Base-by-base conservation (phyloP, 148 eudicot species). In the Simmondsia chinensis region DNA sequence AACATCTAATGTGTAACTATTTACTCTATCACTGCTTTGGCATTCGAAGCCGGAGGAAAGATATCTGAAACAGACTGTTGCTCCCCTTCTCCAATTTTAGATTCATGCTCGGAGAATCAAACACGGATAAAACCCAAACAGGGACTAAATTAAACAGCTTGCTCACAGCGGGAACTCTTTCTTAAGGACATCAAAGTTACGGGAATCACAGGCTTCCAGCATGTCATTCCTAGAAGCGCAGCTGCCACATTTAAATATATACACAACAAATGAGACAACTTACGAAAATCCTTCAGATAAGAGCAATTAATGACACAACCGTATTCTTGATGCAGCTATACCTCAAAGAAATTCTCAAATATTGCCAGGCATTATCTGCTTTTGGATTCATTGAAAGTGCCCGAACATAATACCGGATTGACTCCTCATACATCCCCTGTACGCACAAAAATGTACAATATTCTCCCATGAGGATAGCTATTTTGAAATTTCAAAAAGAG, bases 341-440 rank as follows among this genome's bases (percentile, higher is more conserved):
- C 99, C 95, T 91, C 63, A 91, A 55, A 28, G 95, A 85, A 45
- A 91, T 85, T 72, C 89, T 82, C 64, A 91, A 59, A 57, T 91
- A 91, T 52, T 85, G 95, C 99, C 99, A 91, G 29, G 95, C 95
- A 58, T 86, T 91, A 64, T 91, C 99, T 19, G 99, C 99, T 63
- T 85, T 91, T 37, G 99, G 99, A 57, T 86, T 91, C 95, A 91
- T 91, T 20, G 89, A 55, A 10, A 91, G 75, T 10, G 99, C 99
- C 10, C 95, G 88, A 19, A 91, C 95, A 62, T 91, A 91, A 66
- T 82, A 91, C 25, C 94, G 79, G 24, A 91, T 79, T 18, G 99
- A 91, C 23, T 91, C 94, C 68, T 91, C 94, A 20, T 79, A 79
- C 95, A 85, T 69, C 41, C 95, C 99, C 99, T 84, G 72, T 41